Evolutionary conservation across 768 basidiomycete genomes (phyloP), one percentile per base, ranked within the genome.

Genomic region (Lactarius vividus): DNA sequence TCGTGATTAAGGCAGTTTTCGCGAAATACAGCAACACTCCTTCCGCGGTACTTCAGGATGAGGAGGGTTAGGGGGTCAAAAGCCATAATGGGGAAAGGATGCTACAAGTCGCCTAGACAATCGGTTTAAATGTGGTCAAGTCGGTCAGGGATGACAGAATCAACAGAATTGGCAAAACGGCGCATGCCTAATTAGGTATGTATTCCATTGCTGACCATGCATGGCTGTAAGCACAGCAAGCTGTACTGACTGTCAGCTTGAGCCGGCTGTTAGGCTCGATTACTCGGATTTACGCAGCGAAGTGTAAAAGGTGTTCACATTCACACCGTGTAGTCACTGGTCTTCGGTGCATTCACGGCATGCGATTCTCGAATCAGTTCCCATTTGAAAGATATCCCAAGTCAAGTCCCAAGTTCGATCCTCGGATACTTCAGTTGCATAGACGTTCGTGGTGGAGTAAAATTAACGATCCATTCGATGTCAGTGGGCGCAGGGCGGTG

Each of bases 11-110:
- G 2, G n/a, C 65, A 61, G 10, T 33, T 0, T 4, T 53, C 18
- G 11, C 46, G 60, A 62, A 31, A 2, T 10, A 66, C 60, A 15
- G 29, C 60, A 26, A 66, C 31, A 23, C 26, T 42, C 56, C 46
- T 52, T 11, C 37, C 49, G 7, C 49, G 60, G 37, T 39, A 53
- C 31, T 58, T 61, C 28, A 66, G 5, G 29, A 52, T 40, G 37
- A 66, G 60, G 39, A 57, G 28, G 15, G 42, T n/a, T 2, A 18
- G 15, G 1, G 54, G 59, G 18, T 49, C n/a, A 46, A 56, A 65
- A 1, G 33, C 6, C 64, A 61, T 56, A 26, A 31, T 55, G 26
- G 16, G 20, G 49, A n/a, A 29, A 8, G 18, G 40, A 39, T 37
- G 29, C 11, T 13, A 49, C 11, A 15, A 13, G n/a, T 49, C 23